Conservation (phyloP, 2,329 filamentous ascomycete species). For the Trichoderma semiorbis region DNA sequence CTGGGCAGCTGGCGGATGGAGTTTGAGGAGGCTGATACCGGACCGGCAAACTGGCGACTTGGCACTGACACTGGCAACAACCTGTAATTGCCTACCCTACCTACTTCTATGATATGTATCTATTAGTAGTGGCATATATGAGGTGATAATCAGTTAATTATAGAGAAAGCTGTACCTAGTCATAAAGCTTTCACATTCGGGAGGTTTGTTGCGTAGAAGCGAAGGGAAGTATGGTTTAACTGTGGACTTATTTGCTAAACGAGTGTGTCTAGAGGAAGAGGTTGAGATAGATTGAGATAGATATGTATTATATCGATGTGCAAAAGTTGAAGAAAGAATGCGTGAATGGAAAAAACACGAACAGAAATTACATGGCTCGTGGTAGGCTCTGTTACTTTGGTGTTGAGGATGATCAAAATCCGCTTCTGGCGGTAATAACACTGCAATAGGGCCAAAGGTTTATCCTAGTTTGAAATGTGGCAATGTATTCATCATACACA, state of each 20-base stretch:
- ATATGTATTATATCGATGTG: background rate
- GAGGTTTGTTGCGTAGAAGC: background rate
- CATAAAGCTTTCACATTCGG: background rate
- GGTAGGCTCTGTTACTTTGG: background rate
- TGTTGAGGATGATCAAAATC: background rate
- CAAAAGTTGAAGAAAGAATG: background rate
- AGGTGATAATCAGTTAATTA: background rate
- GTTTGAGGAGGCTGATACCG: background rate
- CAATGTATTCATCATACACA: background rate
- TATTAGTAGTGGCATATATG: too few relatives aligned
- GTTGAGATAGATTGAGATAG: too few relatives aligned
- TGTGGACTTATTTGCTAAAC: background rate
- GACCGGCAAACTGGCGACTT: constrained; percentile 2
- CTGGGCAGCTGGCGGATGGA: constrained; percentile 16
- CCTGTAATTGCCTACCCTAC: too few relatives aligned
- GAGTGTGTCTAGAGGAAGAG: too few relatives aligned
- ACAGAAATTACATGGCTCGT: background rate
- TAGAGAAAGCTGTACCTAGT: too few relatives aligned
- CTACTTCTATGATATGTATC: too few relatives aligned
- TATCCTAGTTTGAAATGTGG: background rate
- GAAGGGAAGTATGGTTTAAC: background rate
- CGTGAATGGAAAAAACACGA: background rate
- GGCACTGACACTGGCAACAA: background rate
- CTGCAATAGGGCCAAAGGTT: background rate
- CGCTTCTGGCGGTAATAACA: background rate